phyloP scores from a whole-genome alignment of 306 rosid species.

The Morella rubra region DNA sequence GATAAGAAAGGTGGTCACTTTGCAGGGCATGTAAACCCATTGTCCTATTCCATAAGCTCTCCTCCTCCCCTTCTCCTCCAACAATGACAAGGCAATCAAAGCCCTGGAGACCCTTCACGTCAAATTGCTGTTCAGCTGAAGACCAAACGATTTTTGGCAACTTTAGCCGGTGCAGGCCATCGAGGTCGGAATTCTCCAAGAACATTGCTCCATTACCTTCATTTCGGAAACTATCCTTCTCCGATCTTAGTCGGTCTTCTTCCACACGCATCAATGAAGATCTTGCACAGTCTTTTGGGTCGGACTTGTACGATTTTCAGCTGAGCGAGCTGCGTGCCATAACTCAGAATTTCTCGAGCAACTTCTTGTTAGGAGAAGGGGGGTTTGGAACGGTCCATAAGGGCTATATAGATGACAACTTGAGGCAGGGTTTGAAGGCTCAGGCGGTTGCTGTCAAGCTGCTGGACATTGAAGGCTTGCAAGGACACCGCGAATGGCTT shows the following conservation, averaged over 20 bases:
- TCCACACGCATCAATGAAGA: conserved; percentile 75
- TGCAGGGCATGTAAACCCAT: conserved; percentile 22
- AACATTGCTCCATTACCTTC: conserved; percentile 69
- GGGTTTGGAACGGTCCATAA: conserved; percentile 93
- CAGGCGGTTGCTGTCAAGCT: conserved; percentile 97
- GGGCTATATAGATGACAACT: conserved; percentile 74
- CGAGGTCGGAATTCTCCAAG: conserved; percentile 69
- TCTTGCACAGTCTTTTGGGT: conserved; percentile 78
- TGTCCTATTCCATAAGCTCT: conserved; percentile 4
- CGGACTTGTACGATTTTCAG: conserved; percentile 75
- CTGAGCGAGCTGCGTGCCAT: conserved; percentile 75
- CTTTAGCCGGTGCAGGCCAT: conserved; percentile 73
- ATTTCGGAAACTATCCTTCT: conserved; percentile 72
- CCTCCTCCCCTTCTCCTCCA: background rate
- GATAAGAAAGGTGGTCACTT: conserved; percentile 12
- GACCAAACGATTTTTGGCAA: conserved; percentile 51
- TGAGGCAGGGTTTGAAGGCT: conserved; percentile 74
- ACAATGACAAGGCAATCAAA: conserved; percentile 41
- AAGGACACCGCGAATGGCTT: conserved; percentile 99
- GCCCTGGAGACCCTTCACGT: conserved; percentile 55
- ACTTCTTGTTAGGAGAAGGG: conserved; percentile 86
- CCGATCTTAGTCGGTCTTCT: conserved; percentile 84
- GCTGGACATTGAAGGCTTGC: conserved; percentile 82
- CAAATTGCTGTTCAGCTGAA: conserved; percentile 53
- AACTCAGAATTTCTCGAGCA: conserved; percentile 84